Evolutionary conservation across 202 grass and related monocot species (phyloP), one percentile per base, ranked within the genome.

Genomic region (Setaria italica): DNA sequence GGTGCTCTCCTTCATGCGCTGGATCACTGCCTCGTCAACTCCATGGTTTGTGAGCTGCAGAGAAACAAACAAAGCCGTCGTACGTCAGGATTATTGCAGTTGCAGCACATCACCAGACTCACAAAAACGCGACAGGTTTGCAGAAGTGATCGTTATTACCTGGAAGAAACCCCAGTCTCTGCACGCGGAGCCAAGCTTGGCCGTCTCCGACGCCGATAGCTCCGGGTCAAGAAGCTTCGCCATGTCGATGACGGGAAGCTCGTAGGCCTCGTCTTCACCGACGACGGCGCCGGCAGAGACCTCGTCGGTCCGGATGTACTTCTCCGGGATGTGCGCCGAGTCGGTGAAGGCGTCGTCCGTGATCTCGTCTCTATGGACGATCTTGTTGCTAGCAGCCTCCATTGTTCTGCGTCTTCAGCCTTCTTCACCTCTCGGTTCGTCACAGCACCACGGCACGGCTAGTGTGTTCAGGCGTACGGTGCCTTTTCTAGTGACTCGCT

Each of bases 111-210:
- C 39, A 41, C 39, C 39, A 41, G 55, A 9, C 20, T 9, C 55
- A 9, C 0, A 58, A n/a, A 58, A n/a, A 58, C 2, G 20, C 55
- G 19, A 58, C 19, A 21, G 7, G 55, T 2, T 8, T 6, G 6
- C 7, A 10, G 7, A n/a, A 21, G 55, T 0, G n/a, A 6, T 2
- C 1, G 7, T 62, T 3, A 9, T 62, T 62, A 86, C 89, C 84
- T 89, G 89, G n/a, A 94, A 94, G 83, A 94, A 91, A 3, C 92
- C 89, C 89, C 88, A 94, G 7, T 49, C 60, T 30, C 81, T n/a
- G 30, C 88, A 94, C 5, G 89, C 92, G 63, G 20, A 62, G 11
- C 83, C 70, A 12, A 94, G 92, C 46, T 94, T 91, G 0, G 47
- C 20, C 32, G 80, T 78, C 75, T 94, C 86, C 7, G 50, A 76